Base-by-base conservation (phyloP, 345 rosid species). In the Citrus unshiu region DNA sequence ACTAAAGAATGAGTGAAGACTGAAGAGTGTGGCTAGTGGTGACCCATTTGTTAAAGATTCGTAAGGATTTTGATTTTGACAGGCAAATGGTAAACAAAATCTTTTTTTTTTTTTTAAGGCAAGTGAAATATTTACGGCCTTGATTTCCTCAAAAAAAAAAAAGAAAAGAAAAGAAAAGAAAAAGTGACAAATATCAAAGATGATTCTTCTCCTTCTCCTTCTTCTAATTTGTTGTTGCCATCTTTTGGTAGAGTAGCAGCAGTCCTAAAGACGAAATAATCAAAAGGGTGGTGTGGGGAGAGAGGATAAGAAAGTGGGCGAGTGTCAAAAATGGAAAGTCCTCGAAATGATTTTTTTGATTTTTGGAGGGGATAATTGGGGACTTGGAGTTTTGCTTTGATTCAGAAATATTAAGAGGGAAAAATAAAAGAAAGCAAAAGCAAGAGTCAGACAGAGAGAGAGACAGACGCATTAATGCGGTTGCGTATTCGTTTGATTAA, bases 111-210 rank as follows among this genome's bases (percentile, higher is more conserved):
- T 72, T 46, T 46, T 84, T 79, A 72, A 18, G 76, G 85, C 14
- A 70, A 71, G 80, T 78, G 79, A 83, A 75, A 74, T 54, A 74
- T 73, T 81, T 75, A 32, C 51, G 80, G 82, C 89, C 89, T 87
- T 79, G 92, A 90, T 85, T 86, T 86, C 89, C 87, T 86, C 84
- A 81, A 85, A 82, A 74, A 74, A 80, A 27, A 27, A 25, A 27
- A 56, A n/a, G 57, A 60, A 37, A 6, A 37, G 8, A 27, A 27
- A 27, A 27, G 27, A 37, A 34, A 12, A 3, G 51, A 6, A 61
- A 78, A 74, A 78, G 75, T 63, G 76, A 79, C 73, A 74, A 79
- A 75, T 74, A 86, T 75, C 83, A 87, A 81, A 84, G 83, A 84
- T 84, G 80, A 82, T 78, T 78, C 72, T 76, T 66, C 82, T 60